Base-by-base conservation (phyloP, 441 rosid genomes). In the Populus hybrid region DNA sequence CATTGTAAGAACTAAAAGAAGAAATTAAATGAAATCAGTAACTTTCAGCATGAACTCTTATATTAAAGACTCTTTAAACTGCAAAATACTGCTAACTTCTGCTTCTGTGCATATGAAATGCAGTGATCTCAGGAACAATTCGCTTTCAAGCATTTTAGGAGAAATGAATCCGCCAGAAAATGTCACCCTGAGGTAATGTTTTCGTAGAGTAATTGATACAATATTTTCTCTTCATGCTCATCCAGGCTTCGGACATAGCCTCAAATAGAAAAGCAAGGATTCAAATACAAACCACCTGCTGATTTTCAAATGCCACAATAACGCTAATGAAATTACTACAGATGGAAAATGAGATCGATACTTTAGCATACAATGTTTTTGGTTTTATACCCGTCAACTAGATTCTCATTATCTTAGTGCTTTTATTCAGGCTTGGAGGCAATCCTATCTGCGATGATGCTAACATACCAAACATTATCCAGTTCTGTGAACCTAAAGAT, bases 91-190 rank as follows among this genome's bases (percentile, higher is more conserved):
- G 83, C 84, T 79, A 64, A 85, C 73, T 81, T 76, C 72, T 74
- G 75, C 20, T 77, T 73, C 64, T 77, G 21, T 83, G 38, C 71
- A 54, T n/a, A 24, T 81, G 35, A 28, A 76, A 80, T 80, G 82
- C 92, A 95, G 99, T 78, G 95, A 95, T 88, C 86, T 95, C 70
- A 87, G 95, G 86, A 87, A 95, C 86, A 94, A 95, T 81, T 73
- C 67, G 42, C 82, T 95, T 77, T 91, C 95, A 74, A 82, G 76
- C 77, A 78, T 92, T 84, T 70, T 65, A 42, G 97, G 97, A 81
- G 88, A 85, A 79, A 81, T 88, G 80, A 79, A 86, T 81, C 95
- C 83, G 79, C 95, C 95, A 20, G 79, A 66, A 75, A 94, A 92
- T 87, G 93, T 95, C 85, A 90, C 95, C 83, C 82, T 95, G 79